Percentiles rank a stretch among this genome's conserved stretches.
phyloP scores from a whole-genome alignment of 2,329 filamentous ascomycete genomes.

The Scopulariopsis brevicaulis region DNA sequence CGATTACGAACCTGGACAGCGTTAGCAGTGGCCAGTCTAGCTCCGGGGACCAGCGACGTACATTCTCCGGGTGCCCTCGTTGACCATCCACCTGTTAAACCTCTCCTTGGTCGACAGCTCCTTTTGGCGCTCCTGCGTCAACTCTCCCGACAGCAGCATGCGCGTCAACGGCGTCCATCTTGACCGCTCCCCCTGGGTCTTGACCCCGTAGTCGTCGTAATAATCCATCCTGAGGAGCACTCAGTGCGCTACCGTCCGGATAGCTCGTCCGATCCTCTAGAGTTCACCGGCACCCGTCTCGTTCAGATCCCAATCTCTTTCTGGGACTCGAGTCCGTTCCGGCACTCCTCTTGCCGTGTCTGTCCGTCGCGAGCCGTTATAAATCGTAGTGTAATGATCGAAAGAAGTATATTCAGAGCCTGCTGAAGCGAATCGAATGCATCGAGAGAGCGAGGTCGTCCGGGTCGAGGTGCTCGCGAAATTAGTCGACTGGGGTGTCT shows the following conservation, averaged over 20 bases:
- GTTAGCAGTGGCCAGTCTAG: not conserved
- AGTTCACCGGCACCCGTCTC: not conserved
- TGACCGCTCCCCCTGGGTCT: constrained; percentile 46
- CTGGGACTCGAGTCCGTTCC: not conserved
- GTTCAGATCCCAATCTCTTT: not conserved
- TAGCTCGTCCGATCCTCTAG: not conserved
- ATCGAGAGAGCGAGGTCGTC: constrained; percentile 4
- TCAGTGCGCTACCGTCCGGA: not conserved
- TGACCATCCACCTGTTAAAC: constrained; percentile 82
- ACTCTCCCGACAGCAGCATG: constrained; percentile 74
- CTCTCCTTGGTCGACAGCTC: constrained; percentile 58
- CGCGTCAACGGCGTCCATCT: constrained; percentile 75
- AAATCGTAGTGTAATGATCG: not conserved
- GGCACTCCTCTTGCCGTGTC: not conserved
- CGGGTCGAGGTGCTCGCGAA: constrained; percentile 7
- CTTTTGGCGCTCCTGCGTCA: constrained; percentile 63
- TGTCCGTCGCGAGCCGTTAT: not conserved
- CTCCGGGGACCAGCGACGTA: constrained; percentile 28
- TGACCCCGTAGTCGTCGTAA: constrained; percentile 14
- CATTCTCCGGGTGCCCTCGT: constrained; percentile 74
- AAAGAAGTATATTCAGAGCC: constrained; percentile 33
- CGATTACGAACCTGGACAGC: constrained; percentile 54
- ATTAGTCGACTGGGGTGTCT: not conserved
- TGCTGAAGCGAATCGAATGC: constrained; percentile 31
- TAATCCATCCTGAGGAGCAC: constrained; percentile 14